Percentiles rank a stretch among this genome's conserved stretches.
Conservation (phyloP, 345 rosid genomes). For the Jatropha curcas region DNA sequence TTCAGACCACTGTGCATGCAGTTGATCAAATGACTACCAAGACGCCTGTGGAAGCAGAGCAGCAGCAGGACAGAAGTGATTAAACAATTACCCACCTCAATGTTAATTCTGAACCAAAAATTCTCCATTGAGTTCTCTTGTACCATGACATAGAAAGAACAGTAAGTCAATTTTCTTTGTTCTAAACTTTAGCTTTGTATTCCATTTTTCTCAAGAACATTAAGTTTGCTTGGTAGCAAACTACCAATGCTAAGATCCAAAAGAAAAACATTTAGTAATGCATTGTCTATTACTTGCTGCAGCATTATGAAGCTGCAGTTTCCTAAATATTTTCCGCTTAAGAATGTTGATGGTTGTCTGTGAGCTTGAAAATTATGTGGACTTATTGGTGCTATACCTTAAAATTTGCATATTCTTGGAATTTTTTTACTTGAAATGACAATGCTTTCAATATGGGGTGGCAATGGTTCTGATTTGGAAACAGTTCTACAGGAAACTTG, state of each 20-base stretch:
- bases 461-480: too few relatives aligned
- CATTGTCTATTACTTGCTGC: not conserved
- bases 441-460: too few relatives aligned
- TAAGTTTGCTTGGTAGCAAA: not conserved
- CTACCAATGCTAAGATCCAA: not conserved
- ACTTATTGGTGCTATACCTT: not conserved
- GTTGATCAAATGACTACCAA: slow-evolving; percentile 93
- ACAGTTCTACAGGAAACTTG: too few relatives aligned
- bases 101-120: not conserved
- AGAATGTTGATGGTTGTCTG: not conserved
- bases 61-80: slow-evolving; percentile 47
- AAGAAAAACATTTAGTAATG: not conserved
- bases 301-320: not conserved
- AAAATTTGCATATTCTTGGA: not conserved
- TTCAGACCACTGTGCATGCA: slow-evolving; percentile 89
- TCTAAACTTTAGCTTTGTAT: not conserved
- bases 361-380: not conserved
- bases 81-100: not conserved
- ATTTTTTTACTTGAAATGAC: too few relatives aligned
- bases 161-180: not conserved
- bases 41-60: slow-evolving; percentile 79
- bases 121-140: not conserved
- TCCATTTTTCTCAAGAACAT: not conserved
- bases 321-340: not conserved
- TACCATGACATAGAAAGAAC: not conserved